phyloP scores from a whole-genome alignment of 2,329 filamentous ascomycete genomes.

The Fusarium siculi region DNA sequence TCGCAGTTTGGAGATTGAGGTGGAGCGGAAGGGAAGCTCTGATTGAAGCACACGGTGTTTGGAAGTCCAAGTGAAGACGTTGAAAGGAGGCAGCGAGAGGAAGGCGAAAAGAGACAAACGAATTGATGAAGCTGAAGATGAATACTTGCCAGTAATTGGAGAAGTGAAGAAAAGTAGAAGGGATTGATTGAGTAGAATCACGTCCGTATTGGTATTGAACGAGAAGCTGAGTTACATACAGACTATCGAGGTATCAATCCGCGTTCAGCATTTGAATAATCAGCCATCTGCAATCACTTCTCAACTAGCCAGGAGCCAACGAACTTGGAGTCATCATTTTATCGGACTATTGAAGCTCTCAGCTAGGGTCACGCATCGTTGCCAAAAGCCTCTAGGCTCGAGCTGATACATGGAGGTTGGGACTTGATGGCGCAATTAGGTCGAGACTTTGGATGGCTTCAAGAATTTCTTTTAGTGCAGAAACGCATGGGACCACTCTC shows the following conservation, averaged over 20 bases:
- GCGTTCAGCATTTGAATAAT: neutral
- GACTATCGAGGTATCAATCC: neutral
- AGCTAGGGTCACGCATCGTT: no score
- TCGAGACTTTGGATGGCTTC: no score
- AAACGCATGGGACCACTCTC: no score
- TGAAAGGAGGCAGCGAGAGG: neutral
- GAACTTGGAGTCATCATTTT: no score
- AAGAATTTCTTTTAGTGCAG: no score
- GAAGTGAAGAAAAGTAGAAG: accelerated
- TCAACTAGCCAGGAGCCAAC: no score
- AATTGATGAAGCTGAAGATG: neutral
- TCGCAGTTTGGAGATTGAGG: neutral
- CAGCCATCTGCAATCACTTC: neutral
- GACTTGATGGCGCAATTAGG: no score
- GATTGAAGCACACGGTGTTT: neutral
- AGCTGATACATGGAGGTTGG: no score
- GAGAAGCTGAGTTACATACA: neutral
- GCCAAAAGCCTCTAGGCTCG: no score
- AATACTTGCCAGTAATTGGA: accelerated
- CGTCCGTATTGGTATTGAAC: neutral
- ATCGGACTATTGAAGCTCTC: no score
- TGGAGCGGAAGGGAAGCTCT: neutral
- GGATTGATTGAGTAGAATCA: accelerated
- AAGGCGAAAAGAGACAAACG: neutral
- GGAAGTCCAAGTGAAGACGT: neutral